Conservation (phyloP, 208 protist species). For the Trypanosoma brucei region DNA sequence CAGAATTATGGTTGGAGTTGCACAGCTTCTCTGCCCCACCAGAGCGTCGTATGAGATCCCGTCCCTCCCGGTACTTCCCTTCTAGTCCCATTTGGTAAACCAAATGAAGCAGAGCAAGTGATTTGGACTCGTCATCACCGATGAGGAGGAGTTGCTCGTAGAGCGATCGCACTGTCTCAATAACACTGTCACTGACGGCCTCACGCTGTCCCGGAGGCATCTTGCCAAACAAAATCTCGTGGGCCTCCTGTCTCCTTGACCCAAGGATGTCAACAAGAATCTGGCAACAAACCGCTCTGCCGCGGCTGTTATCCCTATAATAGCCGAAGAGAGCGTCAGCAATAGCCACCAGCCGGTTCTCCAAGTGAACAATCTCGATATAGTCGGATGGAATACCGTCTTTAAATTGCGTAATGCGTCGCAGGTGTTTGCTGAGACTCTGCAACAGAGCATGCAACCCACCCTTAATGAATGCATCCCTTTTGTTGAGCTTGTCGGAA, state of each 20-base stretch:
- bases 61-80: conserved; percentile 67
- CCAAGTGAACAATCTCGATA: conserved; percentile 47
- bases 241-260: conserved; percentile 57
- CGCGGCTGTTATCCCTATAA: conserved; percentile 39
- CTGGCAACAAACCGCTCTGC: conserved; percentile 37
- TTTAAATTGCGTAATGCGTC: conserved; percentile 53
- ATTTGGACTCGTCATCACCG: conserved; percentile 28
- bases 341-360: conserved; percentile 69
- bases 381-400: conserved; percentile 35
- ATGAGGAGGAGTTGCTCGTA: conserved; percentile 36
- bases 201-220: conserved; percentile 21
- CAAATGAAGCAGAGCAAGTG: conserved; percentile 45
- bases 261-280: conserved; percentile 69
- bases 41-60: conserved; percentile 70
- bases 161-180: conserved; percentile 54
- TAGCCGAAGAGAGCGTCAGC: conserved; percentile 53
- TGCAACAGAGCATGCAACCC: conserved; percentile 45
- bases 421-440: conserved; percentile 45
- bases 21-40: conserved; percentile 34
- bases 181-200: conserved; percentile 46
- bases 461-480: conserved; percentile 39
- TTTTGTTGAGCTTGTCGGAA: conserved; percentile 18
- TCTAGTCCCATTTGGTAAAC: conserved; percentile 77
- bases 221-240: conserved; percentile 53
- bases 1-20: conserved; percentile 36